Base-by-base conservation (phyloP, 164 flowering plant species). In the Piper betle region DNA sequence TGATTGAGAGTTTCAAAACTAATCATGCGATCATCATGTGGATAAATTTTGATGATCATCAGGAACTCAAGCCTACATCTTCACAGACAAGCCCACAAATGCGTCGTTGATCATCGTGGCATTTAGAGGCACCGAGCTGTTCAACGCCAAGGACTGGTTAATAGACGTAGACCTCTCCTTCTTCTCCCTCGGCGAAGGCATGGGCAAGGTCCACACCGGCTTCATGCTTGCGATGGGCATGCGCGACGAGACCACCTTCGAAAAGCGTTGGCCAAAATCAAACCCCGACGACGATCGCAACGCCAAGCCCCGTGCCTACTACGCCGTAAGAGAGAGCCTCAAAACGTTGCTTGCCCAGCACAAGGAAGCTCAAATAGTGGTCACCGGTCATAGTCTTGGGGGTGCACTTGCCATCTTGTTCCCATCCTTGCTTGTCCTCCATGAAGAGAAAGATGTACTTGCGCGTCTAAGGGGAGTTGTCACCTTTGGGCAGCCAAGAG, bases 171-270 rank as follows among this genome's bases (percentile, higher is more conserved):
- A 88, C 59, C 55, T 85, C 53, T 85, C 91, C 0, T 84, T 83
- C 80, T 67, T 77, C 12, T 68, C 65, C n/a, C 57, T 79, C 58
- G 74, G 72, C 0, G 71, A 70, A 15, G n/a, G n/a, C 16, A 53
- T 82, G 52, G 91, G 96, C 39, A 77, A 65, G 18, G 74, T 77
- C 41, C 91, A 85, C 58, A 60, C 73, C 0, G 88, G 96, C 1
- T 88, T 85, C 66, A 80, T 85, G 86, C 80, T 81, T 70, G 91
- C 89, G 15, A 61, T 87, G 17, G 96, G 91, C 5, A 58, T 87
- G 38, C 81, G 76, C 37, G 74, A 70, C 37, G 71, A 59, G 56
- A 39, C 52, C 18, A 67, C 62, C 53, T 59, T n/a, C 39, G 4
- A 53, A 4, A 67, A 66, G 42, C 80, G 82, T 5, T 85, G 88